Base-by-base conservation (phyloP, 1,284 basidiomycete species). In the Apiotrichum domesticum region DNA sequence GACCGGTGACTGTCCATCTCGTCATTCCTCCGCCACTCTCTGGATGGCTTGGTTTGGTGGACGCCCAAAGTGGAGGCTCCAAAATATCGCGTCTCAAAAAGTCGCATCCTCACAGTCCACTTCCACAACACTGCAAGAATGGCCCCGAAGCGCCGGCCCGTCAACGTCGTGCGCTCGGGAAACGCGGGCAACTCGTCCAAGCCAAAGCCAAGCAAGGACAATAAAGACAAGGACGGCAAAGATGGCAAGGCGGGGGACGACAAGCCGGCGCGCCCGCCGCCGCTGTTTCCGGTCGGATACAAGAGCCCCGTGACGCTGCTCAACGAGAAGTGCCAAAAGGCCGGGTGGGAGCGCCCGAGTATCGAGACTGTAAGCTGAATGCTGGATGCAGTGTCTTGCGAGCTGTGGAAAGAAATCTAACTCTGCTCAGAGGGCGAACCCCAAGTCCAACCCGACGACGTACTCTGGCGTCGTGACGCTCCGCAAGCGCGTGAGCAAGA, bases 171-270 rank as follows among this genome's bases (percentile, higher is more conserved):
- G 60, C 88, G 87, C 69, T 86, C 86, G 54, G 90, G 90, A 46
- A 90, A 91, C 73, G 86, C 88, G 14, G 88, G 88, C 44, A 90
- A 90, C 68, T 87, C 87, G 0, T 82, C 84, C 41, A 90, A 89
- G 54, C 59, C 70, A 2, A 70, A 69, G 63, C 78, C 32, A 56
- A 55, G 43, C 2, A 62, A 56, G 11, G 51, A 55, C 13, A 29
- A 3, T 29, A 50, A 63, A 44, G 55, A 52, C 11, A 57, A 59
- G 55, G 56, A 61, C 7, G 33, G 51, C n/a, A 57, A 57, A 44
- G 63, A 67, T 21, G 60, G 64, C 1, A 42, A 15, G 6, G 41
- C 9, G 6, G 59, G 58, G 6, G 53, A 64, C 52, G 35, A 56
- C 2, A 39, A 57, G 29, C 68, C 72, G 6, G 66, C 69, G 4